Evolutionary conservation across 208 protist species (phyloP), one percentile per base, ranked within the genome.

Genomic region (Trypanosoma vivax): DNA sequence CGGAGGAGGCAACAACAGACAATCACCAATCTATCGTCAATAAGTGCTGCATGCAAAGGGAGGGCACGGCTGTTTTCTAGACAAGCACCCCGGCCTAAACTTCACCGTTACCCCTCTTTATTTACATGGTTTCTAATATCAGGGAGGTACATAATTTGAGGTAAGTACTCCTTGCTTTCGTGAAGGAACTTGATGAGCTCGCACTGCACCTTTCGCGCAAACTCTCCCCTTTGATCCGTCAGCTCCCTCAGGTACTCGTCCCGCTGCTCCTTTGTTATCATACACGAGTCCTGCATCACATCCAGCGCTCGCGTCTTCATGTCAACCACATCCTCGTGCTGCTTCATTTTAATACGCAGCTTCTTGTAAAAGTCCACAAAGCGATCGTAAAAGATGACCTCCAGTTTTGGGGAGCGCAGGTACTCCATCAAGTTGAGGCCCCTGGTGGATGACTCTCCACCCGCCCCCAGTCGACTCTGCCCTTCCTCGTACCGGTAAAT

Each of bases 151-250:
- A 82, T 71, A 39, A 64, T 77, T 37, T 87, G 79, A 7, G 88
- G 82, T 5, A 78, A 58, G 25, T 78, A 80, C 35, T 88, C 82
- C 54, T 92, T 95, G 28, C 59, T 64, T 28, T 90, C 79, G 50
- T 95, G 88, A 27, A 95, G 51, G 53, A 90, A 95, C 39, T 78
- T 73, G 42, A 95, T 62, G 33, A 95, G 62, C 37, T 82, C 78
- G 10, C 90, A 73, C 60, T 95, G 77, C 21, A 93, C 58, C 46
- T 78, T 54, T 41, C 79, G 76, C 30, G 67, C 65, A 29, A 90
- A 85, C 9, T 31, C 45, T 37, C 54, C 70, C 38, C 62, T 19
- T 47, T 60, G 38, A 1, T 57, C 35, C 7, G 82, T 80, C 24
- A 95, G 56, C 49, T 62, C 65, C 11, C 67, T 49, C 37, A 82